Evolutionary conservation across 2,329 filamentous ascomycete genomes (phyloP).

Genomic region (Hymenoscyphus occultus): DNA sequence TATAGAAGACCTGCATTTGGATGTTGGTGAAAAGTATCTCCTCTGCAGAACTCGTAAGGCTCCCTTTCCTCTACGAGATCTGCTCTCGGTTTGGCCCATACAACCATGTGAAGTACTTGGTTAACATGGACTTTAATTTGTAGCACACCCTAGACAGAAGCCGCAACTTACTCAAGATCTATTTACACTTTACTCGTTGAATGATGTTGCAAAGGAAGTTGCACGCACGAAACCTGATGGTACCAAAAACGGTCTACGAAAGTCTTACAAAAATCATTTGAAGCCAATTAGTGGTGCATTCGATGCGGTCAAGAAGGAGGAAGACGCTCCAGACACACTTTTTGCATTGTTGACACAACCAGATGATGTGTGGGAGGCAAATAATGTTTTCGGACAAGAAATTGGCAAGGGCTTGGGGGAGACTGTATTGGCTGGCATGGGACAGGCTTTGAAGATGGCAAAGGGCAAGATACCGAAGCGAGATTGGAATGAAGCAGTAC

Average conservation of each 20-base stretch:
- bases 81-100: conserved; percentile 19
- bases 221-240: conserved; percentile 63
- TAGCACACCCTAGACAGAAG: conserved; percentile 39
- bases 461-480: conserved; percentile 54
- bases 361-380: conserved; percentile 56
- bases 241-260: conserved; percentile 64
- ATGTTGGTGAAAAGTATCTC: conserved; percentile 66
- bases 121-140: conserved; percentile 36
- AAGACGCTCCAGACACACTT: conserved; percentile 51
- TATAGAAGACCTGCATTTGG: conserved; percentile 63
- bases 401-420: conserved; percentile 52
- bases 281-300: conserved; percentile 62
- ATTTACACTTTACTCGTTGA: conserved; percentile 56
- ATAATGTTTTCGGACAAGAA: conserved; percentile 52
- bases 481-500: conserved; percentile 55
- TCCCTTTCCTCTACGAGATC: conserved; percentile 42
- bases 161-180: conserved; percentile 54
- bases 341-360: conserved; percentile 50
- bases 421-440: conserved; percentile 43
- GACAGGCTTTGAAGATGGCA: conserved; percentile 54
- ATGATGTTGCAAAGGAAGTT: conserved; percentile 56
- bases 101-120: conserved; percentile 29
- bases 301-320: conserved; percentile 55
- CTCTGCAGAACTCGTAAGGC: conserved; percentile 66
- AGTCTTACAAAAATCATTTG: conserved; percentile 67